phyloP scores from a whole-genome alignment of 768 basidiomycete genomes.

The Austroboletus festivus region DNA sequence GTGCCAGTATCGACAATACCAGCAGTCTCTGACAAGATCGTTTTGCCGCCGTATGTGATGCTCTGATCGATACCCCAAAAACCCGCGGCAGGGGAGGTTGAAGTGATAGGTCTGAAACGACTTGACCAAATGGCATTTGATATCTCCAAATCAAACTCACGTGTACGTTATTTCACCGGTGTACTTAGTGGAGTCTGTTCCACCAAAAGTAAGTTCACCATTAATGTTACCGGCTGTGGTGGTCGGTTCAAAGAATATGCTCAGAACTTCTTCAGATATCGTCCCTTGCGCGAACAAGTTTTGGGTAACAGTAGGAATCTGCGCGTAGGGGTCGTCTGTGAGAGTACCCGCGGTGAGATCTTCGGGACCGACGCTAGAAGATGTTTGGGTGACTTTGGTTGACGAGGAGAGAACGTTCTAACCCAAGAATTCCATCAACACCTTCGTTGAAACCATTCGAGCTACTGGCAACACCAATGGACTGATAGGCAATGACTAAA shows the following conservation, averaged over 20 bases:
- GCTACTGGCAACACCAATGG: conserved; percentile 57
- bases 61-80: conserved; percentile 65
- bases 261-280: conserved; percentile 41
- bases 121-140: conserved; percentile 31
- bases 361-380: conserved; percentile 56
- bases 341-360: conserved; percentile 46
- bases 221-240: conserved; percentile 29
- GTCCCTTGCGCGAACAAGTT: conserved; percentile 43
- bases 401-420: conserved; percentile 10
- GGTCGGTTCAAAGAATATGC: conserved; percentile 53
- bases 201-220: conserved; percentile 56
- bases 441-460: conserved; percentile 41
- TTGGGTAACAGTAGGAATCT: conserved; percentile 56
- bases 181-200: conserved; percentile 21
- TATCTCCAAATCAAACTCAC: conserved; percentile 21
- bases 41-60: conserved; percentile 46
- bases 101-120: conserved; percentile 42
- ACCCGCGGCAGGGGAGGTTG: conserved; percentile 40
- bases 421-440: conserved; percentile 68
- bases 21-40: conserved; percentile 44
- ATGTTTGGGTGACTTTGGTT: background rate
- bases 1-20: conserved; percentile 65
- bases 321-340: background rate
- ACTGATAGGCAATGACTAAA: conserved; percentile 48
- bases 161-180: conserved; percentile 41